Percentiles rank a stretch among this genome's conserved stretches.
Evolutionary conservation across 139 green algal genomes (phyloP).

Genomic region (Marvania coccoides): DNA sequence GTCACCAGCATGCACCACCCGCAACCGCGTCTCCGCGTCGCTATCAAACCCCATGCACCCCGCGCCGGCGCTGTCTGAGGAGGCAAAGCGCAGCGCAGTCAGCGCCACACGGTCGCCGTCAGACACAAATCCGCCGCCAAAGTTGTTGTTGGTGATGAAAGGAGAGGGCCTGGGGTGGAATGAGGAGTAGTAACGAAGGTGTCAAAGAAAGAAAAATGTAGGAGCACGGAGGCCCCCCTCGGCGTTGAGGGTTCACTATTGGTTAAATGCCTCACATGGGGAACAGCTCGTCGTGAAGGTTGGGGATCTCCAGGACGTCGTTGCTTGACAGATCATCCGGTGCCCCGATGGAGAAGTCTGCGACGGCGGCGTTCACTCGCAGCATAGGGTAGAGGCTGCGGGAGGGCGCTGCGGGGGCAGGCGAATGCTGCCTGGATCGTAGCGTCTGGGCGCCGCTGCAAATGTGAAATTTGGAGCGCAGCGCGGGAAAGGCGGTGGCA

Average conservation of each 20-base stretch:
- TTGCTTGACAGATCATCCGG: slow-evolving; percentile 14
- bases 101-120: slow-evolving; percentile 75
- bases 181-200: neutral
- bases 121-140: slow-evolving; percentile 78
- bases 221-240: neutral
- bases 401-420: no score
- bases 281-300: slow-evolving; percentile 32
- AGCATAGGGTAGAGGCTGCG: no score
- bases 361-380: no score
- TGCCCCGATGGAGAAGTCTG: slow-evolving; percentile 11
- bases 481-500: no score
- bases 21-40: neutral
- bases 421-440: no score
- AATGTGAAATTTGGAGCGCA: no score
- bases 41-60: neutral
- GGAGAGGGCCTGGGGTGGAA: slow-evolving; percentile 14
- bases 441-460: no score
- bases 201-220: neutral
- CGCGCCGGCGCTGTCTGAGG: slow-evolving; percentile 32
- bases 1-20: neutral
- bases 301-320: slow-evolving; percentile 54
- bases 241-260: no score
- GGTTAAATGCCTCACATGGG: slow-evolving; percentile 39
- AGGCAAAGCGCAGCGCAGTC: slow-evolving; percentile 72
- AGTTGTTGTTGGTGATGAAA: slow-evolving; percentile 59